A percentile compares a stretch with the other conserved stretches of the same genome.
These are phyloP conservation scores for Castanopsis chinensis DNA, from an alignment of 306 rosid species.

Conservation along the genomic window DNA sequence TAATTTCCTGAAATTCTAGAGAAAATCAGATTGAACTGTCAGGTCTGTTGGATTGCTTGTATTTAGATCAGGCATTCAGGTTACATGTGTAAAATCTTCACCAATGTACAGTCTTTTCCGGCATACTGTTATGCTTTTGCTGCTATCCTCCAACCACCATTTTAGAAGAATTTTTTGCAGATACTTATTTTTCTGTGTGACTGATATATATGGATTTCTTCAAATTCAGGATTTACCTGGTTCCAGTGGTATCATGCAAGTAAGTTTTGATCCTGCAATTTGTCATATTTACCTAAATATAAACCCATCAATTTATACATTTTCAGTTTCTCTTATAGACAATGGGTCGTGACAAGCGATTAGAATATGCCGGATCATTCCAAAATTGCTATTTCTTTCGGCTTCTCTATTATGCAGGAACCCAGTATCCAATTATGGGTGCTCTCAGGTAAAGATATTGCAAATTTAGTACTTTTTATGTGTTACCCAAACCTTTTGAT, in stretches of 20 bases:
- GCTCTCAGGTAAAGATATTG: slow-evolving; percentile 64
- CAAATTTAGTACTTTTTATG: slow-evolving; percentile 2
- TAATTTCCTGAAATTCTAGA: background rate
- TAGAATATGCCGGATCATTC: slow-evolving; percentile 88
- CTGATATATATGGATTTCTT: slow-evolving; percentile 22
- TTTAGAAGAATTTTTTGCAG: slow-evolving; percentile 14
- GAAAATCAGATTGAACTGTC: background rate
- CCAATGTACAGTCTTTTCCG: background rate
- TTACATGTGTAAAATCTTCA: background rate
- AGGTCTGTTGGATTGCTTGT: background rate
- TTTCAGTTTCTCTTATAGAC: slow-evolving; percentile 49
- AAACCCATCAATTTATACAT: slow-evolving; percentile 24
- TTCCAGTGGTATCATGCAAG: slow-evolving; percentile 97
- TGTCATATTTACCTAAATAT: slow-evolving; percentile 1
- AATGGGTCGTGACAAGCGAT: slow-evolving; percentile 86
- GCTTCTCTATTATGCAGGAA: slow-evolving; percentile 94
- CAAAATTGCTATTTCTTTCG: slow-evolving; percentile 79
- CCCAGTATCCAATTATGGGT: slow-evolving; percentile 97
- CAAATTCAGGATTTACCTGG: slow-evolving; percentile 81
- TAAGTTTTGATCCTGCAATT: slow-evolving; percentile 43
- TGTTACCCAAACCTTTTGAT: background rate
- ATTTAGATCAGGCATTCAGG: background rate
- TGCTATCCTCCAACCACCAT: background rate
- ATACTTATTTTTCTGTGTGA: slow-evolving; percentile 4
- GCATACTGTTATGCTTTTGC: slow-evolving; percentile 6